phyloP scores from a whole-genome alignment of 257 asterid species.

The Agastache rugosa region DNA sequence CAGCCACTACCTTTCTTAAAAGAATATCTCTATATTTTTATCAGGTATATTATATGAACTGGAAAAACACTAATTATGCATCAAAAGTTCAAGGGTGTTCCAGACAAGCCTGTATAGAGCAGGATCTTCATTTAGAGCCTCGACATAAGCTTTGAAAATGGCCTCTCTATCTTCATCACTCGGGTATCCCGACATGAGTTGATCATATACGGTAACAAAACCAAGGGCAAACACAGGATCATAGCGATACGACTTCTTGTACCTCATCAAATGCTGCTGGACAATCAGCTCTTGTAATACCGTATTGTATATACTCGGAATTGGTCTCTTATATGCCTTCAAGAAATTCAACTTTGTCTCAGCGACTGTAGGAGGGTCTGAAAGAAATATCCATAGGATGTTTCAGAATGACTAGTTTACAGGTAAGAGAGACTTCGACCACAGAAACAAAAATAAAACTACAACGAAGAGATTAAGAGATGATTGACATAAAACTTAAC shows the following conservation, averaged over 20 bases:
- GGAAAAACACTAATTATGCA: background rate
- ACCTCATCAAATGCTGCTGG: constrained; percentile 82
- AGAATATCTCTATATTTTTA: background rate
- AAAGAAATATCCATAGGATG: constrained; percentile 32
- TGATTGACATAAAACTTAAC: background rate
- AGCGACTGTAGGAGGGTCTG: constrained; percentile 83
- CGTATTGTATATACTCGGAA: constrained; percentile 82
- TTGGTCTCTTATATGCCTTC: constrained; percentile 79
- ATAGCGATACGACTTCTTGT: constrained; percentile 77
- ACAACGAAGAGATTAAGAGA: constrained; percentile 9
- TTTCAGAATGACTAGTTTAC: constrained; percentile 28
- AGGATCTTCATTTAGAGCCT: constrained; percentile 85
- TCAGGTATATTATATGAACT: background rate
- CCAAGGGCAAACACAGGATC: constrained; percentile 92
- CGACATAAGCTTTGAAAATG: constrained; percentile 80
- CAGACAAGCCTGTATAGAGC: constrained; percentile 63
- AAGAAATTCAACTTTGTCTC: constrained; percentile 82
- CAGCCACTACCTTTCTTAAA: background rate
- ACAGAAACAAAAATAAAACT: background rate
- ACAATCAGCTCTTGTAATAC: constrained; percentile 88
- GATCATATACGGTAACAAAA: constrained; percentile 89
- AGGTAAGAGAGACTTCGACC: constrained; percentile 17
- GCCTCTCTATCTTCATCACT: constrained; percentile 78
- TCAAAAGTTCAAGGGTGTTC: constrained; percentile 21
- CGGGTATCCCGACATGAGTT: constrained; percentile 93